Base-by-base conservation (phyloP, 2,329 filamentous ascomycete genomes). In the Talaromyces sp. region DNA sequence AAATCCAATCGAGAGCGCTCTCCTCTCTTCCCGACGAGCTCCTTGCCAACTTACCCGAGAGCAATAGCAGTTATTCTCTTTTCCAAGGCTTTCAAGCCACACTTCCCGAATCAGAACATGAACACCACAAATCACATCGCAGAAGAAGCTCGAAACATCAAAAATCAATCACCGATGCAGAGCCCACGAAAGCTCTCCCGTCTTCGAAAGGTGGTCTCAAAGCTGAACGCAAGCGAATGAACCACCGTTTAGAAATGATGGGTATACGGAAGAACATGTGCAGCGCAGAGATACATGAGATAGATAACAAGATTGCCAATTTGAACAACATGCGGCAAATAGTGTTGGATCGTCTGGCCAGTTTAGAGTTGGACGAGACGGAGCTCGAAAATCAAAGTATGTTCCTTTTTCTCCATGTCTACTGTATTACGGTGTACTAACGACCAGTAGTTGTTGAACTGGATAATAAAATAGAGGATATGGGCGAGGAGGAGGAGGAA, bases 81-180 rank as follows among this genome's bases (percentile, higher is more conserved):
- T 97, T 99, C 73, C 90, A 99, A 73, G 94, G 94, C 64, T 99
- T 99, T 74, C 87, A 96, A 76, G 94, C 93, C 50, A 92, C 86
- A 63, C 81, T 96, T 62, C 92, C 92, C 2, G 89, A 94, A 58
- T 76, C 80, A 50, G 78, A 77, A 56, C 73, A 69, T 55, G 84
- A 87, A 62, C 84, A 83, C 64, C 86, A 87, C 70, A 89, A 87
- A 71, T 83, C 85, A 65, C 84, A 83, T 63, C 77, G 86, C 54
- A 83, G 89, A 65, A 84, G 85, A 61, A 82, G 85, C 41, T 89
- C 89, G 7, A 84, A 89, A 63, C 87, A 87, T 1, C 85, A 91
- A 68, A 92, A 91, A 70, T 73, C 95, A 66, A 76, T 97, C 43
- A 77, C 78, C 40, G 79, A 79, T 33, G 76, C 69, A 11, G 87